phyloP scores from a whole-genome alignment of 1,284 basidiomycete genomes.

The Macrocystidia cucumis region DNA sequence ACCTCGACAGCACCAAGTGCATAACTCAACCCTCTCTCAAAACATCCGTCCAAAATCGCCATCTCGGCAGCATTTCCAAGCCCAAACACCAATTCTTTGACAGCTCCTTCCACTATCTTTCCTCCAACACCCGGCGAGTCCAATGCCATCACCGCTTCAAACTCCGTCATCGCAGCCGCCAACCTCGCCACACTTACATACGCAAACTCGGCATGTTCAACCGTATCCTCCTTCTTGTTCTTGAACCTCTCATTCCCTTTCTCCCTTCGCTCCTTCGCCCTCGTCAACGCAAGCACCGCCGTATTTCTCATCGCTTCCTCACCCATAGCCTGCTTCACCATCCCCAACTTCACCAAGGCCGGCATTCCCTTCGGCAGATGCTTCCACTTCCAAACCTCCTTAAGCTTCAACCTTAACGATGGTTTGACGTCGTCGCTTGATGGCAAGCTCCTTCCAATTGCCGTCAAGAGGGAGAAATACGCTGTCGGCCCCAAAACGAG shows the following conservation, averaged over 20 bases:
- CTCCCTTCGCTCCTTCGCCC: conserved; percentile 13
- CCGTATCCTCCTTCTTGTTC: conserved; percentile 9
- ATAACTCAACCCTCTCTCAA: conserved; percentile 16
- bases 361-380: conserved; percentile 14
- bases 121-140: conserved; percentile 15
- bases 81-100: conserved; percentile 21
- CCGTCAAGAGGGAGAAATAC: conserved; percentile 15
- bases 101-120: conserved; percentile 11
- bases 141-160: conserved; percentile 18
- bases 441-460: conserved; percentile 15
- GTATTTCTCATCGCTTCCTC: conserved; percentile 15
- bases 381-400: conserved; percentile 12
- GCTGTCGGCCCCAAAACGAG: conserved; percentile 16
- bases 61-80: conserved; percentile 26
- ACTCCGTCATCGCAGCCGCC: conserved; percentile 17
- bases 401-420: too few relatives aligned
- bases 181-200: conserved; percentile 21
- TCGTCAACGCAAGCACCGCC: conserved; percentile 15
- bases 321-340: conserved; percentile 19
- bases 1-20: conserved; percentile 15
- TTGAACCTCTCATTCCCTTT: conserved; percentile 13
- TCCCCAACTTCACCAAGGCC: conserved; percentile 12
- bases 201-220: conserved; percentile 13
- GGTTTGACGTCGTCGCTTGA: too few relatives aligned
- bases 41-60: conserved; percentile 15